These are phyloP conservation scores for Inonotus hispidus DNA, from an alignment of 1,284 basidiomycete species.

Conservation along the genomic window DNA sequence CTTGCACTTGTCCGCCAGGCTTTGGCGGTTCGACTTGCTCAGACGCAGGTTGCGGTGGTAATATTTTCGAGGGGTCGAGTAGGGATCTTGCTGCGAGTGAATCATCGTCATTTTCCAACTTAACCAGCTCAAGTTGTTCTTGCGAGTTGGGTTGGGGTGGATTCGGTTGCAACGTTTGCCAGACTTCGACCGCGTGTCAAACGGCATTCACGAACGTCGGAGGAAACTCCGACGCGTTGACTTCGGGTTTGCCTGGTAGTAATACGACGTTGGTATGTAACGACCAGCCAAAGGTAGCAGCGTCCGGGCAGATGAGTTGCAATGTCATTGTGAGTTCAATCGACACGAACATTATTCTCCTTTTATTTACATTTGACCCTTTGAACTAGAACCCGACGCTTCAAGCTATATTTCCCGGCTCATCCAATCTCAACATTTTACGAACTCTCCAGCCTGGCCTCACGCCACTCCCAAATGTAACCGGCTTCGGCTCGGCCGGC, in stretches of 20 bases:
- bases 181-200: conserved; percentile 56
- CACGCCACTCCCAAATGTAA: conserved; percentile 62
- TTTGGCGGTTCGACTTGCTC: conserved; percentile 70
- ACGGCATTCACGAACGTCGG: conserved; percentile 42
- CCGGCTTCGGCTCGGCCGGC: conserved; percentile 52
- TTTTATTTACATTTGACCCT: background rate
- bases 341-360: conserved; percentile 20
- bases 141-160: conserved; percentile 75
- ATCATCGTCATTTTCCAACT: conserved; percentile 46
- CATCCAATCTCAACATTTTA: conserved; percentile 68
- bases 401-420: conserved; percentile 63
- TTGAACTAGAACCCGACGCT: conserved; percentile 67
- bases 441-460: conserved; percentile 64
- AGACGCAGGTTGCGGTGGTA: conserved; percentile 70
- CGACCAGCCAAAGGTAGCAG: conserved; percentile 52
- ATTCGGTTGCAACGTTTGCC: conserved; percentile 73
- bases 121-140: conserved; percentile 56
- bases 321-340: conserved; percentile 54
- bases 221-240: conserved; percentile 24
- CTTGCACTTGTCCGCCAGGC: conserved; percentile 72
- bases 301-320: conserved; percentile 71
- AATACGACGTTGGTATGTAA: conserved; percentile 66
- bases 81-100: conserved; percentile 37
- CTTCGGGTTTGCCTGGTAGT: conserved; percentile 21
- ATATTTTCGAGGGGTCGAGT: conserved; percentile 63